phyloP scores from a whole-genome alignment of 768 basidiomycete species.

The Podaxis rugospora region DNA sequence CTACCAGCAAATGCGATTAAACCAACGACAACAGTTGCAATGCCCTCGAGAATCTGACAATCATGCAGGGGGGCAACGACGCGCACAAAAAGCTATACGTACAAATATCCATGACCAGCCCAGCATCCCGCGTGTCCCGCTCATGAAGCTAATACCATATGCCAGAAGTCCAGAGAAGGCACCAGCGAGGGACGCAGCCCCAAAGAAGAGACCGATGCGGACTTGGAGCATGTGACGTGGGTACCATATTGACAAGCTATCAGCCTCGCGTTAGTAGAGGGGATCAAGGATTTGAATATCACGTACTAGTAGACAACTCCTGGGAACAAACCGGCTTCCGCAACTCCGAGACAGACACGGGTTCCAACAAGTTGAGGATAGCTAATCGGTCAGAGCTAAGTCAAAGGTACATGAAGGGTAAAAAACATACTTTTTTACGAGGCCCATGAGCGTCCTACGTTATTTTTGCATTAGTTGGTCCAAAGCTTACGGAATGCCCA shows the following conservation, averaged over 20 bases:
- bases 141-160: conserved; percentile 51
- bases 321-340: conserved; percentile 71
- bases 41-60: conserved; percentile 59
- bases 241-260: conserved; percentile 65
- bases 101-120: conserved; percentile 74
- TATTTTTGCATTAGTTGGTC: neutral
- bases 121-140: conserved; percentile 35
- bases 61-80: neutral
- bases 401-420: neutral
- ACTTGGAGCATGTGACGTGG: conserved; percentile 56
- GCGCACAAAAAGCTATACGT: conserved; percentile 13
- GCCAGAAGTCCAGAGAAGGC: conserved; percentile 61
- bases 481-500: neutral
- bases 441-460: conserved; percentile 56
- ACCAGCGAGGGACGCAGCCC: conserved; percentile 59
- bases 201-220: conserved; percentile 61
- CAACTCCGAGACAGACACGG: conserved; percentile 55
- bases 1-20: conserved; percentile 47
- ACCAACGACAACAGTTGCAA: conserved; percentile 54
- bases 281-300: neutral
- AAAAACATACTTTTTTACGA: conserved; percentile 53
- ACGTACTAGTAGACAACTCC: conserved; percentile 70
- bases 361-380: conserved; percentile 58
- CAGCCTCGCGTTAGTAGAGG: neutral
- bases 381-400: conserved; percentile 25